These are phyloP conservation scores for Zea mays DNA, from an alignment of 176 grass and related monocot genomes.

Conservation along the genomic window DNA sequence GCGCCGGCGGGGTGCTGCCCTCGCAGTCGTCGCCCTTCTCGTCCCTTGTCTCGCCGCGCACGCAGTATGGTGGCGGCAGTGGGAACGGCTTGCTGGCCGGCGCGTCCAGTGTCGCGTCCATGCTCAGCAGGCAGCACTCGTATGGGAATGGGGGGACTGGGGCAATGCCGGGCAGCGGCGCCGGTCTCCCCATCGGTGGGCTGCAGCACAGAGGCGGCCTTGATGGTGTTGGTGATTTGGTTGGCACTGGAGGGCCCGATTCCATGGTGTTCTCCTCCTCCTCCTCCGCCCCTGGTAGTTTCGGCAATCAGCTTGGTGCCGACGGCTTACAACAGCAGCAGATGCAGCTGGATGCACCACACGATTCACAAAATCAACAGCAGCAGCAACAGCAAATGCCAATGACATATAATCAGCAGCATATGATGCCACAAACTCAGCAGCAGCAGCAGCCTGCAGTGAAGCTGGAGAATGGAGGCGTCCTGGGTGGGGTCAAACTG, in stretches of 20 bases:
- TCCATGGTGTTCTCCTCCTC: constrained; percentile 50
- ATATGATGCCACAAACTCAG: constrained; percentile 42
- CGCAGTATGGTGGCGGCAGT: constrained; percentile 48
- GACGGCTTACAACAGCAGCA: constrained; percentile 36
- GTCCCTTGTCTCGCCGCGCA: constrained; percentile 58
- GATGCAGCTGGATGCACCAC: constrained; percentile 46
- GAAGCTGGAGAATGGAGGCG: constrained; percentile 60
- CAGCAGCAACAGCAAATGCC: constrained; percentile 38
- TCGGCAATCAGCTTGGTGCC: constrained; percentile 46
- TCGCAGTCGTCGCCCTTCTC: constrained; percentile 65
- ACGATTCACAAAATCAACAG: constrained; percentile 51
- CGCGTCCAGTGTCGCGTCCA: constrained; percentile 63
- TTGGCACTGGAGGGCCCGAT: constrained; percentile 37
- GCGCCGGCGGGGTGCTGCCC: constrained; percentile 13
- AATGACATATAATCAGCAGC: constrained; percentile 62
- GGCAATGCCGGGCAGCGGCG: constrained; percentile 38
- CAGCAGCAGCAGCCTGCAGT: constrained; percentile 37
- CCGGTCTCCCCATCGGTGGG: constrained; percentile 31
- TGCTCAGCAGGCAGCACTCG: constrained; percentile 49
- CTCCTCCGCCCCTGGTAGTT: constrained; percentile 56
- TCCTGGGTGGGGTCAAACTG: constrained; percentile 62
- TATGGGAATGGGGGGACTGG: constrained; percentile 46
- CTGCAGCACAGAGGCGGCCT: constrained; percentile 42
- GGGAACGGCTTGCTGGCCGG: constrained; percentile 55
- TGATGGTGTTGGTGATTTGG: constrained; percentile 40